Evolutionary conservation across 2,329 filamentous ascomycete species (phyloP).

Genomic region (Pseudogymnoascus sp.): DNA sequence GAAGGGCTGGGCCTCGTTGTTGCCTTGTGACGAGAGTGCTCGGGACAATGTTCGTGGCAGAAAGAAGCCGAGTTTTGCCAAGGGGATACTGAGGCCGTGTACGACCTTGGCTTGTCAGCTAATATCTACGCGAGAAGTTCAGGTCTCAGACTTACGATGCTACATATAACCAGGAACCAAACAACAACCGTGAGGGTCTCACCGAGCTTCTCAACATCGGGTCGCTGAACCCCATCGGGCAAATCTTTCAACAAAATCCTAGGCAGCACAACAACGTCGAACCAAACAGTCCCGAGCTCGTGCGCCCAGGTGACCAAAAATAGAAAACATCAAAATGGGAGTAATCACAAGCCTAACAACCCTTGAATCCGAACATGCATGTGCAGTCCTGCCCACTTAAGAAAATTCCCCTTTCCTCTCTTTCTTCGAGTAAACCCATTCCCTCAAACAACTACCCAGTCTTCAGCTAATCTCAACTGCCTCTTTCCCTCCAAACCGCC

Average conservation of each 20-base stretch:
- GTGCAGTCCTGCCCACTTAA: not conserved
- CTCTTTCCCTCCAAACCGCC: not conserved
- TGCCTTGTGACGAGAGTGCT: constrained; percentile 27
- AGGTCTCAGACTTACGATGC: constrained; percentile 53
- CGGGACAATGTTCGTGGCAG: constrained; percentile 55
- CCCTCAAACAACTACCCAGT: not conserved
- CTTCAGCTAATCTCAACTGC: not conserved
- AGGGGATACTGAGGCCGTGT: constrained; percentile 72
- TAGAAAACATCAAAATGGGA: no score
- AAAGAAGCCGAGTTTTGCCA: constrained; percentile 54
- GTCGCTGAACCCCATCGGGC: constrained; percentile 49
- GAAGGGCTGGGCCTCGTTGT: constrained; percentile 17
- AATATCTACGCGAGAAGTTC: not conserved
- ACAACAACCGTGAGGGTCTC: constrained; percentile 65
- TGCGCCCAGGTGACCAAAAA: no score
- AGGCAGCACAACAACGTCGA: no score
- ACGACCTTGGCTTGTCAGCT: constrained; percentile 45
- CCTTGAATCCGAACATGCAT: no score
- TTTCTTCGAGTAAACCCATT: not conserved
- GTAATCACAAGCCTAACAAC: no score
- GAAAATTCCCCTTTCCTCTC: not conserved
- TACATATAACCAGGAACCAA: constrained; percentile 80
- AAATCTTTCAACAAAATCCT: no score
- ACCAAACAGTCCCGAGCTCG: no score
- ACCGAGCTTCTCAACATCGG: constrained; percentile 55